Conservation (phyloP, 176 grass and related monocot species). For the Oryza longistaminata region DNA sequence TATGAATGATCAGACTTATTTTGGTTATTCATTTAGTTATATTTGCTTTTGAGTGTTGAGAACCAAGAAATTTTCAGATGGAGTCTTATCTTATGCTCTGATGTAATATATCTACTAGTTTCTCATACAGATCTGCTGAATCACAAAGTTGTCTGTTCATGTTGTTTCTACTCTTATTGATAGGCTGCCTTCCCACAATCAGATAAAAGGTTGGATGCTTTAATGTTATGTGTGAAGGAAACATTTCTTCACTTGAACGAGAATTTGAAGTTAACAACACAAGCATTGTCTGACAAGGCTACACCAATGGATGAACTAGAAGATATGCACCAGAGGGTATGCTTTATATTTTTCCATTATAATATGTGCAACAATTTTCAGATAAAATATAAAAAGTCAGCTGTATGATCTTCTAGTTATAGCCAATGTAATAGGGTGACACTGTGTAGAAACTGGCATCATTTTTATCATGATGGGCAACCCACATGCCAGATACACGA, state of each 20-base stretch:
- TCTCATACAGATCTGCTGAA: not conserved
- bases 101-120: conserved; percentile 12
- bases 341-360: conserved; percentile 41
- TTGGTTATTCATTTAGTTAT: not conserved
- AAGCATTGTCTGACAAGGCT: conserved; percentile 89
- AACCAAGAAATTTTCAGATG: not conserved
- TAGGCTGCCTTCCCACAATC: conserved; percentile 88
- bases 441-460: too few relatives aligned
- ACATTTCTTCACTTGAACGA: conserved; percentile 81
- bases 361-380: not conserved
- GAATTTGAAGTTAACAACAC: conserved; percentile 79
- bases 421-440: not conserved
- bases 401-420: conserved; percentile 2
- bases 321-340: conserved; percentile 95
- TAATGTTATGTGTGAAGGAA: conserved; percentile 94
- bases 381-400: not conserved
- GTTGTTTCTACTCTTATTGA: conserved; percentile 33
- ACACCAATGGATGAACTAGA: conserved; percentile 87
- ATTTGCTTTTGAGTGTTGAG: not conserved
- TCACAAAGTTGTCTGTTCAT: not conserved
- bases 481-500: not conserved
- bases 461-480: not conserved
- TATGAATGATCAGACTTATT: too few relatives aligned
- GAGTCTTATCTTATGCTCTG: not conserved
- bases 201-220: conserved; percentile 92